Percentiles rank a stretch among this genome's conserved stretches.
These are phyloP conservation scores for Colletotrichum sublineola DNA, from an alignment of 2,329 filamentous ascomycete genomes.

Conservation along the genomic window DNA sequence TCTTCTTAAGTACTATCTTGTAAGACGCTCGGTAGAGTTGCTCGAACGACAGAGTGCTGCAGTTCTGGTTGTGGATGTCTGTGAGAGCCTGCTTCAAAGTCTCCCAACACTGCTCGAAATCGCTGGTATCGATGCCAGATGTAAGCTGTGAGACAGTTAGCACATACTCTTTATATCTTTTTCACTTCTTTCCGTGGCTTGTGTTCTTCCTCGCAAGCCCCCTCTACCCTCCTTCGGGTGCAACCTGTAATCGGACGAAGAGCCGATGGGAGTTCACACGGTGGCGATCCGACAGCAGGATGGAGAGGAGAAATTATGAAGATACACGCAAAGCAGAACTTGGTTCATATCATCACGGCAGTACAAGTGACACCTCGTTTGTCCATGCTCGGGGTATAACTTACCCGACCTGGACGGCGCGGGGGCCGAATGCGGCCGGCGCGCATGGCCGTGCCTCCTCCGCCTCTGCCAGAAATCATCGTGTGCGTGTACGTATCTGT, in stretches of 20 bases:
- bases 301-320: too few relatives aligned
- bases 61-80: constrained; percentile 94
- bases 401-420: constrained; percentile 58
- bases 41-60: constrained; percentile 91
- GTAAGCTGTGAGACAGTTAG: constrained; percentile 23
- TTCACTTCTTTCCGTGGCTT: not conserved
- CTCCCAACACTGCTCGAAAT: constrained; percentile 89
- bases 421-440: constrained; percentile 58
- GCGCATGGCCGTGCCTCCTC: constrained; percentile 52
- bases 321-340: not conserved
- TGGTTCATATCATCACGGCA: not conserved
- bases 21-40: constrained; percentile 95
- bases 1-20: constrained; percentile 91
- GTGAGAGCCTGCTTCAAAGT: constrained; percentile 81
- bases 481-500: constrained; percentile 12
- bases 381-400: constrained; percentile 43
- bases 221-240: not conserved
- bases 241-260: not conserved
- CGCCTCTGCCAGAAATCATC: constrained; percentile 65
- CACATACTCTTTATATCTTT: not conserved
- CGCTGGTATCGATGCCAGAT: constrained; percentile 66
- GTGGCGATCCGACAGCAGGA: not conserved
- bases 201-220: not conserved
- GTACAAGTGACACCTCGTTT: not conserved
- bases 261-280: not conserved